A percentile compares a stretch with the other conserved stretches of the same genome.
These are phyloP conservation scores for Penicillium freii DNA, from an alignment of 2,329 filamentous ascomycete genomes.

Conservation along the genomic window DNA sequence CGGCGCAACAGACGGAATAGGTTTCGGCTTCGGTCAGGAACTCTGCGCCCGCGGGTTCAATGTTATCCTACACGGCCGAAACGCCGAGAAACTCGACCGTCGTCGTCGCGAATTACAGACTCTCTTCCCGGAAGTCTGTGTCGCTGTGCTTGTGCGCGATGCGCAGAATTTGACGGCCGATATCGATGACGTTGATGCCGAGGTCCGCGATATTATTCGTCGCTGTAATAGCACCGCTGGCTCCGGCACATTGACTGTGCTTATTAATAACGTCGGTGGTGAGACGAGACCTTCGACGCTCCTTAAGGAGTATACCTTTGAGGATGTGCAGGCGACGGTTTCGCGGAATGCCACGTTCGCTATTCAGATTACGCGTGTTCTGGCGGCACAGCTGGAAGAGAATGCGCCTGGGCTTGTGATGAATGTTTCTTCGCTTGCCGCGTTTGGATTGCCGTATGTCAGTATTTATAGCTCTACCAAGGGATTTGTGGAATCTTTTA, in stretches of 20 bases:
- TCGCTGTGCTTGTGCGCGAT: conserved; percentile 48
- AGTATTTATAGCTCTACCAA: conserved; percentile 49
- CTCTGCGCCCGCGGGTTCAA: conserved; percentile 56
- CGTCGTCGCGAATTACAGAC: conserved; percentile 43
- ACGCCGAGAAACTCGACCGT: conserved; percentile 47
- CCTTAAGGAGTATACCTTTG: conserved; percentile 37
- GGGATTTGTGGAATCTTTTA: conserved; percentile 46
- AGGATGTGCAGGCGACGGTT: conserved; percentile 45
- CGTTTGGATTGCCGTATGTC: conserved; percentile 50
- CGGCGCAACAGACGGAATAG: conserved; percentile 57
- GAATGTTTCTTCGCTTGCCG: conserved; percentile 51
- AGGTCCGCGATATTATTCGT: conserved; percentile 28
- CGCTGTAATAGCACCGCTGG: background rate
- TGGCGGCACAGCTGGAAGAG: conserved; percentile 47
- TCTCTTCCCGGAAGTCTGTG: conserved; percentile 37
- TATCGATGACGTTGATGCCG: conserved; percentile 29
- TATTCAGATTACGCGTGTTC: conserved; percentile 47
- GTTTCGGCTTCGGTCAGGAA: conserved; percentile 51
- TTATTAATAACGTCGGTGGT: conserved; percentile 60
- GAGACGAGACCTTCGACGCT: conserved; percentile 34
- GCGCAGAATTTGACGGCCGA: conserved; percentile 28
- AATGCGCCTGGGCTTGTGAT: conserved; percentile 49
- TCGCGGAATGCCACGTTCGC: conserved; percentile 53
- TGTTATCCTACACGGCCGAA: conserved; percentile 58
- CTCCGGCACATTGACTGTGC: conserved; percentile 44